Evolutionary conservation across 2,329 filamentous ascomycete genomes (phyloP), one percentile per base, ranked within the genome.

Genomic region (Hymenoscyphus fructigenus): DNA sequence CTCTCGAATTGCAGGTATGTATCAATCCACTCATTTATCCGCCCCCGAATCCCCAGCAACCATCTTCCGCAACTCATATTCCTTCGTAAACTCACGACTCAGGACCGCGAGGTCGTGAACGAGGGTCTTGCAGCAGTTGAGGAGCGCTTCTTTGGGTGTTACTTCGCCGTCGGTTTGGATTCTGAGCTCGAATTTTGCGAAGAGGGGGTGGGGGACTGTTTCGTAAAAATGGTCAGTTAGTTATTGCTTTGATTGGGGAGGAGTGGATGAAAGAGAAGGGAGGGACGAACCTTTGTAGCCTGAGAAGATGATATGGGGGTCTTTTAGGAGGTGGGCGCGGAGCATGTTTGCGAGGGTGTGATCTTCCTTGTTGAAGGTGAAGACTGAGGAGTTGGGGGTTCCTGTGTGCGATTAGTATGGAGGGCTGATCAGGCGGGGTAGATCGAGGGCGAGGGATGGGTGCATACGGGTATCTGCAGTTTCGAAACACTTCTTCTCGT

Each of bases 351-450:
- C 95, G 29, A 99, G 86, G 0, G 94, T 97, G 80, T 97, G 94
- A 73, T 99, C 95, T 78, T 99, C 95, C 79, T 97, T 98, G 79
- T 92, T 92, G 79, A 99, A 88, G 65, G 92, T 88, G 81, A 99
- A 99, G 79, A 97, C 91, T 10, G 92, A 91, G n/a, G 91, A 93
- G 77, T 97, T 96, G 26, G 94, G 92, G 76, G 96, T 93, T 75
- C 92, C 93, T 95, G 65, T 50, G 41, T n/a, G 38, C 41, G 12
- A 34, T 44, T 57, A 38, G 15, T 10, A 58, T 38, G 36, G n/a
- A n/a, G n/a, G n/a, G 38, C 14, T 36, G 23, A 29, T 59, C 17
- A 38, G 23, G 15, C 2, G 23, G 28, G 28, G 44, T n/a, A 12
- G 34, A 53, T 50, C 17, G 41, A 44, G 7, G 15, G 14, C 26